Base-by-base conservation (phyloP, 768 basidiomycete species). In the Lentinula boryana region DNA sequence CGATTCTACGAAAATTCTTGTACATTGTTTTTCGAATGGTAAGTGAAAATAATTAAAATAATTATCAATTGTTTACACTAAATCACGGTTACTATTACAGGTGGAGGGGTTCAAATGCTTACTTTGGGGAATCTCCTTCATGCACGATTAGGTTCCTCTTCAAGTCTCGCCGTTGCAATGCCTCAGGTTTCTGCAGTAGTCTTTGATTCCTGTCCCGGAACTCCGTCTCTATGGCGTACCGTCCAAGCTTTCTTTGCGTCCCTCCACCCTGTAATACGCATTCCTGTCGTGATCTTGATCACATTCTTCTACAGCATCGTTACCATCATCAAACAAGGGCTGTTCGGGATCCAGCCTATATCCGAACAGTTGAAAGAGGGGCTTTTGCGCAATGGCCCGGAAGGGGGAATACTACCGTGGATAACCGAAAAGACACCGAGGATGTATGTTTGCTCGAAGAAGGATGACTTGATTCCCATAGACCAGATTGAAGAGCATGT, bases 11-110 rank as follows among this genome's bases (percentile, higher is more conserved):
- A 70, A 76, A n/a, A 68, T 82, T 15, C 68, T 83, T 13, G 69
- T 78, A 1, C 81, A 83, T 50, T 65, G 70, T 10, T 83, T 83
- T 61, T 82, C 80, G 0, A 81, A 82, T 36, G 81, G 80, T 78
- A 60, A 44, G 66, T 51, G n/a, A 61, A 9, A 31, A 53, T 1
- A 18, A 23, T 50, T 18, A 61, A 9, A 31, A 53, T 1, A 0
- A 0, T n/a, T 46, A 55, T 53, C 44, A 49, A 27, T 10, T 27
- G 3, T 27, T 27, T 27, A 27, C 27, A 27, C 3, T 27, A 27
- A 27, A 27, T 27, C 27, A 27, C 36, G 36, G 36, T 8, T 8
- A 13, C 36, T 38, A 38, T 38, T 41, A 27, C 56, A 82, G 80
- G 80, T 41, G 81, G 80, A 16, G 70, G 69, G 21, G 67, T 67